Evolutionary conservation across 495 filamentous ascomycete genomes (phyloP).

Genomic region (Talaromyces nanjingensis): DNA sequence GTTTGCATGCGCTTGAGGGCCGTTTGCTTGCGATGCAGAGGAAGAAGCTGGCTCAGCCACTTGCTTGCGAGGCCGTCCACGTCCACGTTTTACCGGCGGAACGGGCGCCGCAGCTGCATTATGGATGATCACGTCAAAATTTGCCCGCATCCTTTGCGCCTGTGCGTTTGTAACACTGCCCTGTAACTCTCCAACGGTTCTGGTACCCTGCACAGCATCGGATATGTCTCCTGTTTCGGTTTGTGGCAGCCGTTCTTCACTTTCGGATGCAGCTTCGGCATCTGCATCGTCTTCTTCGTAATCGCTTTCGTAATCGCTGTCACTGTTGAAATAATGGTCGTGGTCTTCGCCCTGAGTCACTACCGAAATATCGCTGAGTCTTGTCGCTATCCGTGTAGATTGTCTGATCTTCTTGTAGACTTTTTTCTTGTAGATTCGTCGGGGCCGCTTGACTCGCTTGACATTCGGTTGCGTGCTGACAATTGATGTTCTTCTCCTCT

Average conservation of each 20-base stretch:
- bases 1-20: neutral
- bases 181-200: neutral
- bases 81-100: conserved; percentile 11
- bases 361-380: conserved; percentile 1
- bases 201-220: neutral
- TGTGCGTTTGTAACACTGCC: neutral
- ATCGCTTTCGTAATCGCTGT: neutral
- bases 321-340: neutral
- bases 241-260: neutral
- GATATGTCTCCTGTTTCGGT: neutral
- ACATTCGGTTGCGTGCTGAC: neutral
- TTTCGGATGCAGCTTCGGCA: neutral
- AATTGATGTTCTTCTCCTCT: neutral
- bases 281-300: neutral
- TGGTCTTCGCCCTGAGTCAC: neutral
- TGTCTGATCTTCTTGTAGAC: neutral
- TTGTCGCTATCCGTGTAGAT: neutral
- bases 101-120: neutral
- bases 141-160: neutral
- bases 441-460: neutral
- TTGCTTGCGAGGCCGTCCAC: conserved; percentile 11
- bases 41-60: neutral
- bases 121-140: conserved; percentile 3
- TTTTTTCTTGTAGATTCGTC: neutral
- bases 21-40: neutral